Evolutionary conservation across 805 yeast species (phyloP).

Genomic region (Cyberlindnera bimundalis): DNA sequence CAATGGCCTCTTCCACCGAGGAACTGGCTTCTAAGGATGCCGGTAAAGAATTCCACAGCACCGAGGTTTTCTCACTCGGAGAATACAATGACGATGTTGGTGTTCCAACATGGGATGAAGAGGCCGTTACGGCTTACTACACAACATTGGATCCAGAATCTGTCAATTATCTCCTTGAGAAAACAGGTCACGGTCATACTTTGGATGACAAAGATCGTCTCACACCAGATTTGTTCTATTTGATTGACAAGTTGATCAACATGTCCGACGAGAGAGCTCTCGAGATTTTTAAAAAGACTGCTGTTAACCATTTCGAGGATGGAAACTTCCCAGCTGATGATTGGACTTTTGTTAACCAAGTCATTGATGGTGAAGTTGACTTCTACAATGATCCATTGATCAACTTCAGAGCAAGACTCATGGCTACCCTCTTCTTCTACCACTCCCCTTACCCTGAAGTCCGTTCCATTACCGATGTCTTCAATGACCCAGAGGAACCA

Average conservation of each 20-base stretch:
- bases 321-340: slow-evolving; percentile 39
- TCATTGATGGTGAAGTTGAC: slow-evolving; percentile 5
- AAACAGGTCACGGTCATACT: slow-evolving; percentile 17
- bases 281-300: slow-evolving; percentile 32
- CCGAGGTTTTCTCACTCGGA: too few relatives aligned
- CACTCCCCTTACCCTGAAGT: slow-evolving; percentile 66
- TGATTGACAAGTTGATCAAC: slow-evolving; percentile 11
- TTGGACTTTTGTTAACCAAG: slow-evolving; percentile 11
- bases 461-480: slow-evolving; percentile 54
- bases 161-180: slow-evolving; percentile 12
- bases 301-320: slow-evolving; percentile 43
- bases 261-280: slow-evolving; percentile 28
- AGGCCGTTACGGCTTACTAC: slow-evolving; percentile 10
- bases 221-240: slow-evolving; percentile 16
- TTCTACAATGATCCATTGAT: slow-evolving; percentile 2
- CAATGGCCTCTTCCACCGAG: too few relatives aligned
- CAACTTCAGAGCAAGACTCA: slow-evolving; percentile 9
- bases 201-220: slow-evolving; percentile 13
- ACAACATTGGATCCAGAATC: slow-evolving; percentile 5
- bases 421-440: slow-evolving; percentile 23
- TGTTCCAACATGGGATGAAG: slow-evolving; percentile 13
- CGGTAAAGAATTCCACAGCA: too few relatives aligned
- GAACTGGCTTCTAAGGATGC: slow-evolving; percentile 1
- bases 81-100: slow-evolving; percentile 1
- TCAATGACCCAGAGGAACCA: slow-evolving; percentile 45